These are phyloP conservation scores for Anisodus acutangulus DNA, from an alignment of 257 asterid genomes.

Conservation along the genomic window DNA sequence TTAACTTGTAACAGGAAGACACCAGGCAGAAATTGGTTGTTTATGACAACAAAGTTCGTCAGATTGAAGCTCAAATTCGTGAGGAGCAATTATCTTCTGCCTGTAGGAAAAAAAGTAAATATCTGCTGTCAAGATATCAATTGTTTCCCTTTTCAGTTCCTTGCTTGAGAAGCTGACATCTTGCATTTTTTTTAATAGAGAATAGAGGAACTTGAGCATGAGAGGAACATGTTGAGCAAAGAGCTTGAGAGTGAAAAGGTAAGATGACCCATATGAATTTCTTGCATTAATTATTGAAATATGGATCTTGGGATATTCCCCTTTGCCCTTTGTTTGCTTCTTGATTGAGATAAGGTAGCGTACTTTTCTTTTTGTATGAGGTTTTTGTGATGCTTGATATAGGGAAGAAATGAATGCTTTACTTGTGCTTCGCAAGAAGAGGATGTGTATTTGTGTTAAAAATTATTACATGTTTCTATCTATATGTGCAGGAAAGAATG, in stretches of 20 bases:
- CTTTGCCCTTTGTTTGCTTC: too few species aligned
- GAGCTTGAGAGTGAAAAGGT: conserved; percentile 98
- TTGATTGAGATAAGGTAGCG: too few species aligned
- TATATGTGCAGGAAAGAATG: not conserved
- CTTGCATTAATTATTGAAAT: not conserved
- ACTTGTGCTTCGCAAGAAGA: not conserved
- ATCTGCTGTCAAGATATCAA: not conserved
- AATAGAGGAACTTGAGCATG: conserved; percentile 85
- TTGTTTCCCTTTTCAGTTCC: conserved; percentile 1
- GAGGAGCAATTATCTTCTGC: conserved; percentile 80
- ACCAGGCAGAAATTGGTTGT: conserved; percentile 81
- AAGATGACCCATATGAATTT: conserved; percentile 38
- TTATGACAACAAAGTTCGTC: conserved; percentile 93
- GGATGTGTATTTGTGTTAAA: not conserved
- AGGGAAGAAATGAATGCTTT: not conserved
- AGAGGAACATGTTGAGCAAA: conserved; percentile 63
- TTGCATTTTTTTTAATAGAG: conserved; percentile 52
- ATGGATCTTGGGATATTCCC: conserved; percentile 9
- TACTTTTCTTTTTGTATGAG: not conserved
- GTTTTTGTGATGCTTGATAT: not conserved
- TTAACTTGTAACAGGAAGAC: conserved; percentile 67
- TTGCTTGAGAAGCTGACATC: conserved; percentile 35
- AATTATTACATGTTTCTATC: not conserved
- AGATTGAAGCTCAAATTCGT: conserved; percentile 73
- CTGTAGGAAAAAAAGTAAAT: conserved; percentile 64